Percentiles rank a stretch among this genome's conserved stretches.
These are phyloP conservation scores for Kwoniella pini DNA, from an alignment of 768 basidiomycete species.

Conservation along the genomic window DNA sequence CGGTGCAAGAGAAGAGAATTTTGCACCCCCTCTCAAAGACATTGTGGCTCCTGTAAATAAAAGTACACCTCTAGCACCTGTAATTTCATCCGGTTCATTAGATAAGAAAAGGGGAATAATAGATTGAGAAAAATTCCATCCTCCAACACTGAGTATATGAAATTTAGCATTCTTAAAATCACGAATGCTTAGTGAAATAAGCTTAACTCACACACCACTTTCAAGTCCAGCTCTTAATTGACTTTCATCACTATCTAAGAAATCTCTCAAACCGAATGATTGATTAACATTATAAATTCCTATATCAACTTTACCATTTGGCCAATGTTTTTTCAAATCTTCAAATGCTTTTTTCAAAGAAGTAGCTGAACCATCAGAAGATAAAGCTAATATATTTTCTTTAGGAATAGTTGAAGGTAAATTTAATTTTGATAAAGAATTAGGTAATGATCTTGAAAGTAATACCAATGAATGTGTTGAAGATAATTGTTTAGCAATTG, in stretches of 20 bases:
- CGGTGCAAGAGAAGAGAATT: conserved; percentile 36
- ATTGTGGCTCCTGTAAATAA: conserved; percentile 51
- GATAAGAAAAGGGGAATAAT: conserved; percentile 31
- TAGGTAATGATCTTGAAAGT: conserved; percentile 44
- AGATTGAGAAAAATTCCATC: conserved; percentile 41
- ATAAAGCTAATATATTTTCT: conserved; percentile 28
- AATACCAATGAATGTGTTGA: conserved; percentile 47
- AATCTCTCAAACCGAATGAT: conserved; percentile 30
- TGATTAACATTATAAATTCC: conserved; percentile 44
- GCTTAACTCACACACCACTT: conserved; percentile 34
- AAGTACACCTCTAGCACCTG: conserved; percentile 29
- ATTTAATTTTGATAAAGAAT: conserved; percentile 29
- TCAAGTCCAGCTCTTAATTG: conserved; percentile 34
- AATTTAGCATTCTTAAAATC: too few relatives aligned
- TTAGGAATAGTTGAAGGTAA: conserved; percentile 23
- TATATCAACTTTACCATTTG: conserved; percentile 39
- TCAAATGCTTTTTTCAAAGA: conserved; percentile 36
- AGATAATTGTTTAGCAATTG: conserved; percentile 34
- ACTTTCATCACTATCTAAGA: conserved; percentile 36
- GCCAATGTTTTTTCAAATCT: conserved; percentile 40
- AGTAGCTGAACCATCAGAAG: conserved; percentile 30
- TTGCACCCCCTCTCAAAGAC: conserved; percentile 36
- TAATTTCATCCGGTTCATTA: conserved; percentile 8
- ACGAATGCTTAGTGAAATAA: too few relatives aligned
- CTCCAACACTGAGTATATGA: conserved; percentile 29